Base-by-base conservation (phyloP, 75 land plant genomes). In the Sequoia sempervirens region DNA sequence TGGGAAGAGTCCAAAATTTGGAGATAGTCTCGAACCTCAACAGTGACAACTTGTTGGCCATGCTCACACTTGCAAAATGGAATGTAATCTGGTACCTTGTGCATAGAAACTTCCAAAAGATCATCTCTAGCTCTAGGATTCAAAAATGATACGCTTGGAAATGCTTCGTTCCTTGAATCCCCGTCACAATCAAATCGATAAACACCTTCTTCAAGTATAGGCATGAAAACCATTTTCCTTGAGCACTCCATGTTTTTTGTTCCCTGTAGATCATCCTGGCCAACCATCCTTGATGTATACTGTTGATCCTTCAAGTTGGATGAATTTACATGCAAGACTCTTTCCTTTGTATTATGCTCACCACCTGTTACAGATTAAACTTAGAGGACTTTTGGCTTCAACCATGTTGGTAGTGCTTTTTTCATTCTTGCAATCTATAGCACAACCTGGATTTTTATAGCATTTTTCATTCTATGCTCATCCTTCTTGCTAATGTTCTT, bases 101-200 rank as follows among this genome's bases (percentile, higher is more conserved):
- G 74, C n/a, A 66, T 74, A 20, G 41, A 81, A 53, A 88, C 88
- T 56, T 87, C 88, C 47, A 81, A n/a, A 20, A 64, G 78, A 4
- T 85, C 85, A 34, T 95, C 98, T 83, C 99, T 87, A 36, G 30
- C 83, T 75, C 85, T 91, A 36, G 90, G 82, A 86, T 90, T 83
- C 7, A 75, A 84, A 87, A 97, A 97, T 14, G 96, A 96, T 15
- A 97, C 56, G 78, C 88, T 93, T 20, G 98, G 98, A 78, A 69
- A 88, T 50, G 94, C 90, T 34, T 89, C 76, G 45, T 82, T 84
- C 81, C 92, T 87, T 50, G 90, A 87, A 73, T 85, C 83, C 23
- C 78, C 87, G 17, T 90, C 88, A 84, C 90, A 89, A 85, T 97
- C 99, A 85, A 97, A 97, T 3, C 99, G 88, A 84, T 93, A 94